These are phyloP conservation scores for Hansenula sp. DNA, from an alignment of 1,139 yeast genomes.

Conservation along the genomic window DNA sequence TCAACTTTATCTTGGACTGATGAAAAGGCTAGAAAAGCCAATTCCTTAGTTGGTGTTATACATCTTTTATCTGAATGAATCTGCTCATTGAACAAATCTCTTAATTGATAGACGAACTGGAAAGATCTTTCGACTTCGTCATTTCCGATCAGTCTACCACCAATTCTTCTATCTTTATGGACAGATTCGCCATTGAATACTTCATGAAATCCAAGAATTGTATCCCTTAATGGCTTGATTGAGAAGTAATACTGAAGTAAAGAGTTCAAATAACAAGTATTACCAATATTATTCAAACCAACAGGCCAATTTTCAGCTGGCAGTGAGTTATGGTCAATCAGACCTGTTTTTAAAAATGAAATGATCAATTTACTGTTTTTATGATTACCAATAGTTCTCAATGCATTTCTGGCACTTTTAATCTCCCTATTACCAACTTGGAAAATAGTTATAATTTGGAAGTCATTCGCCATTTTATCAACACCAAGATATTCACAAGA, in stretches of 20 bases:
- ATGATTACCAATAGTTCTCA: constrained; percentile 43
- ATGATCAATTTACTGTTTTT: constrained; percentile 49
- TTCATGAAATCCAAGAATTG: constrained; percentile 48
- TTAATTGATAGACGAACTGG: constrained; percentile 72
- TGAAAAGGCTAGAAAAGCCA: constrained; percentile 85
- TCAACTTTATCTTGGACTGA: constrained; percentile 68
- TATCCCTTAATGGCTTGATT: constrained; percentile 73
- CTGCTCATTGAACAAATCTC: constrained; percentile 66
- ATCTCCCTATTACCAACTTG: constrained; percentile 34
- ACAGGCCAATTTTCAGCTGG: constrained; percentile 78
- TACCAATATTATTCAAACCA: constrained; percentile 91
- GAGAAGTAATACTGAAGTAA: constrained; percentile 86
- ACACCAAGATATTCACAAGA: constrained; percentile 44
- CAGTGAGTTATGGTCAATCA: constrained; percentile 54
- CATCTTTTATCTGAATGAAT: constrained; percentile 58
- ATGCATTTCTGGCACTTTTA: constrained; percentile 45
- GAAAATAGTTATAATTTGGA: constrained; percentile 51
- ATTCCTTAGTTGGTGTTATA: constrained; percentile 77
- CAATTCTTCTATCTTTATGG: constrained; percentile 57
- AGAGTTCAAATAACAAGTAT: constrained; percentile 91
- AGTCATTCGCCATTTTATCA: constrained; percentile 45
- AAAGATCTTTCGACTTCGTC: constrained; percentile 76
- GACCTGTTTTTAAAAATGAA: constrained; percentile 54
- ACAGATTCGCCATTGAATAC: constrained; percentile 23
- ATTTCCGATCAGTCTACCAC: constrained; percentile 75